phyloP scores from a whole-genome alignment of 129 eudicot species.

The Chrysanthemum makinoi region DNA sequence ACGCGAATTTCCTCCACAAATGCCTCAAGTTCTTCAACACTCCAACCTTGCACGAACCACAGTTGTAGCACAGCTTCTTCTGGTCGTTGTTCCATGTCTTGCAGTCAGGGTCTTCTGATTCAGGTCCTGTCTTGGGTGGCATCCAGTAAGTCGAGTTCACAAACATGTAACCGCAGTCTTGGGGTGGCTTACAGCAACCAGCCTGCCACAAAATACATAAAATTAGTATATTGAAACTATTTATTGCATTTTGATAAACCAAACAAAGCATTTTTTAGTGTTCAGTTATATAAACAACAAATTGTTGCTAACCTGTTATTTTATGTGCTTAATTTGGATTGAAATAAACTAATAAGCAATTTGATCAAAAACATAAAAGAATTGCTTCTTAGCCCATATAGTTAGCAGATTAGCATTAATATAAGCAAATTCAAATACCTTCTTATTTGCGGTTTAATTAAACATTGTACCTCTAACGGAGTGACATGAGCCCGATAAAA shows the following conservation, averaged over 20 bases:
- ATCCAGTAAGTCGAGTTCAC: conserved; percentile 53
- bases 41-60: conserved; percentile 63
- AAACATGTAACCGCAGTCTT: conserved; percentile 37
- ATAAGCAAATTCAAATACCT: no score
- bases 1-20: conserved; percentile 51
- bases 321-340: background rate
- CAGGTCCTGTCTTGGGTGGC: conserved; percentile 38
- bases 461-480: conserved; percentile 43
- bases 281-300: no score
- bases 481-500: conserved; percentile 33
- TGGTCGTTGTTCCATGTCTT: conserved; percentile 57
- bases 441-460: background rate
- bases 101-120: conserved; percentile 46
- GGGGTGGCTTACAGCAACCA: conserved; percentile 75
- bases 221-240: background rate
- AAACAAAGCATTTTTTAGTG: no score
- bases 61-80: conserved; percentile 59
- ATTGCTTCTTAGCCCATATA: no score
- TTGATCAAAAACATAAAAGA: no score
- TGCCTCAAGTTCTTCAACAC: conserved; percentile 48
- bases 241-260: no score
- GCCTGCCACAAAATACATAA: conserved; percentile 32
- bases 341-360: background rate
- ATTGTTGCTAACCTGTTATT: no score
- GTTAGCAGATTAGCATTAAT: background rate